Base-by-base conservation (phyloP, 2,329 filamentous ascomycete species). In the Teratosphaeria viscida region DNA sequence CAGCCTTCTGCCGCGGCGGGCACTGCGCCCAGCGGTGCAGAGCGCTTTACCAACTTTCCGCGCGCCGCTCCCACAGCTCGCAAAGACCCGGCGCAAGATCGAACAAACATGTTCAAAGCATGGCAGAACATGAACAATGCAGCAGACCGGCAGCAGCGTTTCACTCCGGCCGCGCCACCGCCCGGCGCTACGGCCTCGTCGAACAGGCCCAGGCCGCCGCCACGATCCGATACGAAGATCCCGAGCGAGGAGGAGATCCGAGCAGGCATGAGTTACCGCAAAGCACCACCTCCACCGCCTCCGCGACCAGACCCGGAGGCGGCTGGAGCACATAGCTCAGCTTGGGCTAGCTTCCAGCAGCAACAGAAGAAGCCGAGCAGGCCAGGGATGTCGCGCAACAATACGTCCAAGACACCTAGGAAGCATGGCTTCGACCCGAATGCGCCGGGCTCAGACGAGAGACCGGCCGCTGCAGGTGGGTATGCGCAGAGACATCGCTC, bases 361-460 rank as follows among this genome's bases (percentile, higher is more conserved):
- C 71, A 73, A 60, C 57, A 61, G 43, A 56, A 55, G 11, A 66
- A 60, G n/a, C 49, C 59, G 12, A 63, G 59, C 16, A 70, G 69
- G 58, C 65, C 71, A n/a, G 66, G 67, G 47, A 71, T 76, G 60
- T 67, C 68, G 23, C 72, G 75, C 23, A 76, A 69, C 55, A 70
- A 64, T 68, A 64, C 66, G 39, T 68, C 71, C 58, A 69, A 72
- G 57, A 74, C 77, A 3, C 80, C 81, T 43, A 81, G 77, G 65
- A 82, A 77, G 68, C 74, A 76, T 53, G 83, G 82, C 4, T 86
- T 85, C 66, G 80, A 83, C 59, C 82, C 83, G 23, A 77, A 77
- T n/a, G 77, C 77, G 6, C 77, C 81, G 35, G 82, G 80, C n/a
- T 81, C 78, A 39, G 83, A 85, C 66, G 83, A 85, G 65, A 77